Percentiles rank a stretch among this genome's conserved stretches.
Conservation (phyloP, 2,329 filamentous ascomycete species). For the Hypoxylon sp. region DNA sequence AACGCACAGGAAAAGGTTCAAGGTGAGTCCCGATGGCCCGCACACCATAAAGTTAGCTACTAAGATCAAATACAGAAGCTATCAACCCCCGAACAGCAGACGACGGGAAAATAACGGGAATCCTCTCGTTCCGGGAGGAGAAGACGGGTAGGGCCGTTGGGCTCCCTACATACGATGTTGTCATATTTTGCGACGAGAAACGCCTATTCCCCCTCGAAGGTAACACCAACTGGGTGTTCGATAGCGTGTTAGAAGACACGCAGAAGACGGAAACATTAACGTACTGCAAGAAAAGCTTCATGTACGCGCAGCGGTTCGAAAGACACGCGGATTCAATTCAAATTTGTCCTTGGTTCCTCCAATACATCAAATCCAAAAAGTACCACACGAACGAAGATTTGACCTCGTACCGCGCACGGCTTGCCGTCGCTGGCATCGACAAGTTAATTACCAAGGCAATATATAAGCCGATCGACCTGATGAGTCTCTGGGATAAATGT, state of each 20-base stretch:
- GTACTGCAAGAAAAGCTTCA: too few relatives aligned
- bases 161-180: not conserved
- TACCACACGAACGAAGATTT: not conserved
- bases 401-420: not conserved
- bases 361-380: not conserved
- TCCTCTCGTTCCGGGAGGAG: not conserved
- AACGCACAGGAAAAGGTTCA: too few relatives aligned
- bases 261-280: too few relatives aligned
- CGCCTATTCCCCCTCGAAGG: too few relatives aligned
- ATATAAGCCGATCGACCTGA: not conserved
- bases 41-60: too few relatives aligned
- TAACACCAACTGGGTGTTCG: too few relatives aligned
- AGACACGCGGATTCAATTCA: not conserved
- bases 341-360: not conserved
- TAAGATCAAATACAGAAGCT: too few relatives aligned
- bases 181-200: not conserved
- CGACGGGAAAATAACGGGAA: not conserved
- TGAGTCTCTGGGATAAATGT: not conserved
- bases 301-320: not conserved
- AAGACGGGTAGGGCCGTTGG: not conserved
- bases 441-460: not conserved
- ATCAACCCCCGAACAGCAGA: not conserved
- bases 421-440: not conserved
- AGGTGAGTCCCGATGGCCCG: too few relatives aligned
- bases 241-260: too few relatives aligned